Percentiles rank a stretch among this genome's conserved stretches.
These are phyloP conservation scores for Pleurotus tuoliensis DNA, from an alignment of 768 basidiomycete species.

Conservation along the genomic window DNA sequence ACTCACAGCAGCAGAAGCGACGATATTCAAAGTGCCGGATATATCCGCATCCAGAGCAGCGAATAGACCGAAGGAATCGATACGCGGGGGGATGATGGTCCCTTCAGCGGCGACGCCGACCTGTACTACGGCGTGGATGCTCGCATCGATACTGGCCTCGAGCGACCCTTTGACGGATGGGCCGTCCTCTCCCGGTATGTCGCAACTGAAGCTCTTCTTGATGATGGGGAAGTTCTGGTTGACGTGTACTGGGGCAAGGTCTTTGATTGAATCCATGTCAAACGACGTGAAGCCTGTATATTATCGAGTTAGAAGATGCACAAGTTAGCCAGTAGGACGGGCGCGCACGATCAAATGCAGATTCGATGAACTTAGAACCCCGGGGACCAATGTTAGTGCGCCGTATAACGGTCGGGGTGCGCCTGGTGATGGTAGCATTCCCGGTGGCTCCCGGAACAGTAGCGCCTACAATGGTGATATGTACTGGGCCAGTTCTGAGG, in stretches of 20 bases:
- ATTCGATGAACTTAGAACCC: background rate
- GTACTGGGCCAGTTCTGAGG: conserved; percentile 1
- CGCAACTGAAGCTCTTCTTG: conserved; percentile 14
- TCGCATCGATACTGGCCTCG: conserved; percentile 14
- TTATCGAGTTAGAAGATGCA: background rate
- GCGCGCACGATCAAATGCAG: conserved; percentile 4
- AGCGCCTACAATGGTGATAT: conserved; percentile 12
- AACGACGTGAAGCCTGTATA: conserved; percentile 12
- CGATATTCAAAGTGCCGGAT: conserved; percentile 24
- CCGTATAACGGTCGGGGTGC: conserved; percentile 10
- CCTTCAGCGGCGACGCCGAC: conserved; percentile 24
- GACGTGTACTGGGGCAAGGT: conserved; percentile 15
- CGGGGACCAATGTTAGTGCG: conserved; percentile 1
- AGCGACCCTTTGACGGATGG: conserved; percentile 11
- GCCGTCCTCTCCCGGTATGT: background rate
- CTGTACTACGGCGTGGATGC: conserved; percentile 21
- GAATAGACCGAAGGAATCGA: conserved; percentile 23
- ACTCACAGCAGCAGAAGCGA: conserved; percentile 22
- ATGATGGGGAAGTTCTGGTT: conserved; percentile 17
- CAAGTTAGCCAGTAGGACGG: background rate
- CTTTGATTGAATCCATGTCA: conserved; percentile 12
- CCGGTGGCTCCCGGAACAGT: conserved; percentile 13
- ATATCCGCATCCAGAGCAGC: conserved; percentile 23
- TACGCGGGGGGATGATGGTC: conserved; percentile 24
- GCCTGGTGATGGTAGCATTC: conserved; percentile 10